A percentile compares a stretch with the other conserved stretches of the same genome.
Conservation (phyloP, 805 yeast genomes). For the Hemisphaericaspora nanyangensis region DNA sequence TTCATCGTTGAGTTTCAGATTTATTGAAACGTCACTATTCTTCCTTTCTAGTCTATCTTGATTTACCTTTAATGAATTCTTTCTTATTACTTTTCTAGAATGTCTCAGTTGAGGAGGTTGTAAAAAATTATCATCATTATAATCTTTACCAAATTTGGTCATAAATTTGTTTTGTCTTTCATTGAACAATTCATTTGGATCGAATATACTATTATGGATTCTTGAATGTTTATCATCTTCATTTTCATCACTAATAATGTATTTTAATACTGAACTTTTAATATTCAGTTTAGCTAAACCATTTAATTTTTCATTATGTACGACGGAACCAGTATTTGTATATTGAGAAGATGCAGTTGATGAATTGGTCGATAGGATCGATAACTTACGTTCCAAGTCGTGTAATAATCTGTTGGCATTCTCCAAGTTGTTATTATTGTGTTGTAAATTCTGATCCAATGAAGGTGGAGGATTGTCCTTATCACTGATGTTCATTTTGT, state of each 20-base stretch:
- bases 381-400: slow-evolving; percentile 34
- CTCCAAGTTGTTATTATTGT: slow-evolving; percentile 15
- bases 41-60: slow-evolving; percentile 3
- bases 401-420: slow-evolving; percentile 24
- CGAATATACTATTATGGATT: slow-evolving; percentile 17
- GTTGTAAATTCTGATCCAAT: not conserved
- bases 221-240: slow-evolving; percentile 1
- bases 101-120: slow-evolving; percentile 2
- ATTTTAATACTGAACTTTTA: slow-evolving; percentile 32
- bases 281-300: slow-evolving; percentile 17
- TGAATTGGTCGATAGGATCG: slow-evolving; percentile 26
- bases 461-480: not conserved
- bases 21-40: slow-evolving; percentile 1
- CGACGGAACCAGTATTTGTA: slow-evolving; percentile 11
- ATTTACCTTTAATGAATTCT: slow-evolving; percentile 6
- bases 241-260: slow-evolving; percentile 18
- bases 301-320: slow-evolving; percentile 6
- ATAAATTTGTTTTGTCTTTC: slow-evolving; percentile 32
- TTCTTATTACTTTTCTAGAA: slow-evolving; percentile 2
- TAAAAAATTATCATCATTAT: slow-evolving; percentile 15
- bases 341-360: slow-evolving; percentile 13
- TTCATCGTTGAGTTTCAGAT: not conserved
- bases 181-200: slow-evolving; percentile 34
- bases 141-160: slow-evolving; percentile 26
- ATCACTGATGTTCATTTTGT: too few species aligned